phyloP scores from a whole-genome alignment of 768 basidiomycete species.

The Clitopilus passeckerianus region DNA sequence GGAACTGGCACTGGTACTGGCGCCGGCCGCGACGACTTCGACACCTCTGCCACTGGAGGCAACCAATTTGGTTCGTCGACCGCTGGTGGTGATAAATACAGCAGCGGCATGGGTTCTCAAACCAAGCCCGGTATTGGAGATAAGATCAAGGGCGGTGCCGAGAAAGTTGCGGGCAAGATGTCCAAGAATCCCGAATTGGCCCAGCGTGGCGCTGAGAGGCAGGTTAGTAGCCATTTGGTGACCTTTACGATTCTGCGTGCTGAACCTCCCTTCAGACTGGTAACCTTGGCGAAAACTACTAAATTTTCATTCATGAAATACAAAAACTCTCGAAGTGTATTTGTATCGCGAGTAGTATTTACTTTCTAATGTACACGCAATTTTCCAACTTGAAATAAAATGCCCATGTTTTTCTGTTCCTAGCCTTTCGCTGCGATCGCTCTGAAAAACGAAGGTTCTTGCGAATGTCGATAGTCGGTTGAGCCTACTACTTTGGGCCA shows the following conservation, averaged over 20 bases:
- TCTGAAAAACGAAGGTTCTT: too few relatives aligned
- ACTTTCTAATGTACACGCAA: background rate
- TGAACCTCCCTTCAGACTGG: too few relatives aligned
- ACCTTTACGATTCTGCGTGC: too few relatives aligned
- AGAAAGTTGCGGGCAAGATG: slow-evolving; percentile 18
- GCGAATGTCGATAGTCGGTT: too few relatives aligned
- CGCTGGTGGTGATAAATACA: background rate
- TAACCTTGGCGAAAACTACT: background rate
- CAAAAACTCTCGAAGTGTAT: background rate
- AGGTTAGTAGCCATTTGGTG: slow-evolving; percentile 2
- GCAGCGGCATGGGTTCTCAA: background rate
- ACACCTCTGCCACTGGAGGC: background rate
- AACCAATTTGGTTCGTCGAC: background rate
- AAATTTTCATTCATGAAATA: background rate
- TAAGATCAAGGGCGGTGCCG: slow-evolving; percentile 18
- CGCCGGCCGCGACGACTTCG: slow-evolving; percentile 1
- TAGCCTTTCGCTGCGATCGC: too few relatives aligned
- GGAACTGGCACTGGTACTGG: slow-evolving; percentile 6
- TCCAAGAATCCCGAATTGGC: slow-evolving; percentile 13
- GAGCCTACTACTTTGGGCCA: too few relatives aligned
- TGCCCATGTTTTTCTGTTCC: too few relatives aligned
- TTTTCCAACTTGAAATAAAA: background rate
- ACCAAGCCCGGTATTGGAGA: slow-evolving; percentile 13
- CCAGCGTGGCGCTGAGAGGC: slow-evolving; percentile 17
- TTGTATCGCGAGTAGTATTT: background rate